These are phyloP conservation scores for Pythium utonaiense DNA, from an alignment of 352 stramenopile genomes.

Conservation along the genomic window DNA sequence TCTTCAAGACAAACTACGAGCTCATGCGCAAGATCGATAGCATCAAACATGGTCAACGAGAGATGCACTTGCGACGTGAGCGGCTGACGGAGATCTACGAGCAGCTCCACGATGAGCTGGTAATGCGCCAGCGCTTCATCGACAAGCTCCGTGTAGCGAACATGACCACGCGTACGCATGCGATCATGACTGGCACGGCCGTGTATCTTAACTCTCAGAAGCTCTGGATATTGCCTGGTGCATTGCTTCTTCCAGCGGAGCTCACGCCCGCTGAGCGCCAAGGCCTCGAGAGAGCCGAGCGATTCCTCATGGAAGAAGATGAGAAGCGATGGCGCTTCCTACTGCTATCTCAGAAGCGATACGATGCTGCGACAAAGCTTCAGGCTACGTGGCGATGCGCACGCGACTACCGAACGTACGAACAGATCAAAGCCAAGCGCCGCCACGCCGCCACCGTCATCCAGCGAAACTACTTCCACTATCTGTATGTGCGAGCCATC, in stretches of 20 bases:
- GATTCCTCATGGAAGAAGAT: slow-evolving; percentile 64
- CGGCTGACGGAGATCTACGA: slow-evolving; percentile 21
- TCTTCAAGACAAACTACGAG: slow-evolving; percentile 66
- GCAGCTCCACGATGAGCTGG: slow-evolving; percentile 38
- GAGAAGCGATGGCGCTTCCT: slow-evolving; percentile 51
- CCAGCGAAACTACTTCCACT: slow-evolving; percentile 69
- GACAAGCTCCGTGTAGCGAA: slow-evolving; percentile 38
- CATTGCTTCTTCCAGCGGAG: slow-evolving; percentile 28
- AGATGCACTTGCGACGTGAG: slow-evolving; percentile 35
- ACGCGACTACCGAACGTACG: slow-evolving; percentile 27
- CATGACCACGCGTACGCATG: slow-evolving; percentile 57
- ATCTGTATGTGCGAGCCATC: slow-evolving; percentile 60
- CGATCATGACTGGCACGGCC: slow-evolving; percentile 57
- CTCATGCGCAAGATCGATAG: slow-evolving; percentile 48
- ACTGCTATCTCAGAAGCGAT: slow-evolving; percentile 39
- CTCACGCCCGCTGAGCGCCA: slow-evolving; percentile 32
- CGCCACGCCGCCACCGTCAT: slow-evolving; percentile 43
- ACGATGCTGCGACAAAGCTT: slow-evolving; percentile 41
- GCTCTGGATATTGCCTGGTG: slow-evolving; percentile 54
- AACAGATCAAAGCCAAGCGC: slow-evolving; percentile 28
- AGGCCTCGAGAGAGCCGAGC: slow-evolving; percentile 52
- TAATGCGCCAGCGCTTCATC: slow-evolving; percentile 47
- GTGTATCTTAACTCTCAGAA: slow-evolving; percentile 62
- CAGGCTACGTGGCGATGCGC: slow-evolving; percentile 39
- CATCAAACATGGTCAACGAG: slow-evolving; percentile 38